phyloP scores from a whole-genome alignment of 352 stramenopile species.

The Pythium myriotylum region DNA sequence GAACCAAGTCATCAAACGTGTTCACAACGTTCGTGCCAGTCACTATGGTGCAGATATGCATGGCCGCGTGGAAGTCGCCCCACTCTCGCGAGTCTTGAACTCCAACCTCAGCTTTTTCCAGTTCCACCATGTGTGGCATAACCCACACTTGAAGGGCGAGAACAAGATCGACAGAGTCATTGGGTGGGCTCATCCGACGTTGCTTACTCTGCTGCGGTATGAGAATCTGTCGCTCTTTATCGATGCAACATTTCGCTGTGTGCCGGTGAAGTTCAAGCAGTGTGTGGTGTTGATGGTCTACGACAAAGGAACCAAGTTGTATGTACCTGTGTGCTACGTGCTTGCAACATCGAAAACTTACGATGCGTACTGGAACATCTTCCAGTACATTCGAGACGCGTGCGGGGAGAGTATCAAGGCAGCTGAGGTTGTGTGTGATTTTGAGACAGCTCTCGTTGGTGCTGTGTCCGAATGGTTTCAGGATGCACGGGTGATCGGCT shows the following conservation, averaged over 20 bases:
- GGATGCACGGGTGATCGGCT: background rate
- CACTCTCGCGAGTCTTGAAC: conserved; percentile 17
- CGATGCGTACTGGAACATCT: conserved; percentile 11
- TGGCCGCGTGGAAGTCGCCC: conserved; percentile 25
- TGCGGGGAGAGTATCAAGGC: background rate
- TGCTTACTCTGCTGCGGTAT: conserved; percentile 21
- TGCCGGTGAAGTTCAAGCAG: background rate
- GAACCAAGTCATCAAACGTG: too few relatives aligned
- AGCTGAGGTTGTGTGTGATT: conserved; percentile 1
- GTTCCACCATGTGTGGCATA: conserved; percentile 27
- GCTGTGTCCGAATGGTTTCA: conserved; percentile 8
- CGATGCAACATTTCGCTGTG: conserved; percentile 9
- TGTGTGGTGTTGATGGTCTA: conserved; percentile 14
- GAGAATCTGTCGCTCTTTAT: conserved; percentile 7
- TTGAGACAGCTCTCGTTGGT: conserved; percentile 9
- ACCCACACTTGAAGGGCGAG: conserved; percentile 1
- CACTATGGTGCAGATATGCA: conserved; percentile 23
- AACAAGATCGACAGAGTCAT: conserved; percentile 12
- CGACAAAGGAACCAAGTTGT: conserved; percentile 3
- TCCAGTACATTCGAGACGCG: background rate
- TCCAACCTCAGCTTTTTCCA: conserved; percentile 23
- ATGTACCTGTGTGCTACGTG: conserved; percentile 16
- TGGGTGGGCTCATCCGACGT: conserved; percentile 19
- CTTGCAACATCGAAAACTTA: background rate
- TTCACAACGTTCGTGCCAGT: too few relatives aligned